Base-by-base conservation (phyloP, 2,329 filamentous ascomycete species). In the Cercospora sojina region DNA sequence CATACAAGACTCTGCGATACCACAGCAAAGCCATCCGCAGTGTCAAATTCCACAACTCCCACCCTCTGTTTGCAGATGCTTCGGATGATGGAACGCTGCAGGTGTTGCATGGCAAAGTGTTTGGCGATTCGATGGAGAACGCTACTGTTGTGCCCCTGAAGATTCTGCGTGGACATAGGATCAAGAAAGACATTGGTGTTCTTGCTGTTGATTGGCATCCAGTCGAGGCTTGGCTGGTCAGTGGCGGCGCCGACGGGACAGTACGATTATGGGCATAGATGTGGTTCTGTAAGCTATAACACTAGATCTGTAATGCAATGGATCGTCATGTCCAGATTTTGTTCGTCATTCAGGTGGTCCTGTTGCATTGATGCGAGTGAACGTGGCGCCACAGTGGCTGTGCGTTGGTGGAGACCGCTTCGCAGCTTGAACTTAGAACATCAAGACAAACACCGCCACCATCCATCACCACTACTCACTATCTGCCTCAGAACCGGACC, bases 151-250 rank as follows among this genome's bases (percentile, higher is more conserved):
- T 98, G 60, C 95, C 95, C 8, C 85, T 99, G 69, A 99, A 98
- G 85, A 92, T 96, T 75, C 85, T 99, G 58, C 90, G 87, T 75
- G 95, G 95, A 0, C 95, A 99, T 81, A 91, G 90, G 80, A 88
- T 98, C 2, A 90, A 91, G 76, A 90, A 87, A 76, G 90, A 93
- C 72, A 81, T 99, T 65, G 95, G 95, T 71, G 93, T 98, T 16
- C 85, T 98, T 83, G 94, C 97, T 78, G 82, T 99, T 29, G 92
- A 97, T 76, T 99, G 96, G 96, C 95, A 99, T 82, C 92, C 93
- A 5, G 87, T 86, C 70, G 92, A 98, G 80, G 92, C 94, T 2
- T 98, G 95, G 95, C 90, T 91, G 80, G 89, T 97, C 62, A 96
- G 91, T 83, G 94, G 93, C 56, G 95, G 95, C 72, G 93, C 94